These are phyloP conservation scores for Xylariales sp. DNA, from an alignment of 2,329 filamentous ascomycete genomes.

Conservation along the genomic window DNA sequence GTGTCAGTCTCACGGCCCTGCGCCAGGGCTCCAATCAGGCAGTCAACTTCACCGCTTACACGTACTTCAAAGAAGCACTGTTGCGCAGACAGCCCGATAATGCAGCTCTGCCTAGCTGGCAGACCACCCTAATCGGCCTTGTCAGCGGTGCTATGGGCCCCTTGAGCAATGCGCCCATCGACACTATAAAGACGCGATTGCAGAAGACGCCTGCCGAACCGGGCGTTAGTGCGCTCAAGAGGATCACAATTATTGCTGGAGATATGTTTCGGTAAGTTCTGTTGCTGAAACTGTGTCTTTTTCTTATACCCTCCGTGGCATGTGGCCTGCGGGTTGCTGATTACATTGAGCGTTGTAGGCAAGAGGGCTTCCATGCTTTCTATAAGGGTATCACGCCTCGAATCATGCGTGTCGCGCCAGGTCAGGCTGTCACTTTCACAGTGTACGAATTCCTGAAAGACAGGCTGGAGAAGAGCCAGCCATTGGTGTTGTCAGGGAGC, in stretches of 20 bases:
- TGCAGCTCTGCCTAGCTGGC: slow-evolving; percentile 76
- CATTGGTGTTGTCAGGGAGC: slow-evolving; percentile 68
- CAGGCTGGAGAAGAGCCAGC: slow-evolving; percentile 74
- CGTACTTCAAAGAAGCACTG: slow-evolving; percentile 86
- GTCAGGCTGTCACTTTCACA: slow-evolving; percentile 83
- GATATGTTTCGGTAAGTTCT: slow-evolving; percentile 82
- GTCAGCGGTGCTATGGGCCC: slow-evolving; percentile 95
- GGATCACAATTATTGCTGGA: slow-evolving; percentile 81
- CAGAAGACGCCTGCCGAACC: slow-evolving; percentile 88
- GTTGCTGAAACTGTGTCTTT: not conserved
- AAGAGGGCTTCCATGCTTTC: slow-evolving; percentile 94
- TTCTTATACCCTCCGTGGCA: not conserved
- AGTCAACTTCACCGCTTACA: slow-evolving; percentile 98
- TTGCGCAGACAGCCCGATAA: slow-evolving; percentile 71
- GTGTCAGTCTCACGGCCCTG: slow-evolving; percentile 91
- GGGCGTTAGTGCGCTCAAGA: slow-evolving; percentile 81
- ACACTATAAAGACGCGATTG: slow-evolving; percentile 97
- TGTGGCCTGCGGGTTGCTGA: slow-evolving; percentile 10
- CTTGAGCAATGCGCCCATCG: slow-evolving; percentile 95
- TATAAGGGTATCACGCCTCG: slow-evolving; percentile 99
- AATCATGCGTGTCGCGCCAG: slow-evolving; percentile 96
- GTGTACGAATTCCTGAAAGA: slow-evolving; percentile 83
- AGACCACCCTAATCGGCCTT: slow-evolving; percentile 91
- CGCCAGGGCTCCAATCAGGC: slow-evolving; percentile 97
- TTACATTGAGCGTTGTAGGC: slow-evolving; percentile 59